Conservation (phyloP, 2,329 filamentous ascomycete genomes). For the Pestalotiopsis sp. region DNA sequence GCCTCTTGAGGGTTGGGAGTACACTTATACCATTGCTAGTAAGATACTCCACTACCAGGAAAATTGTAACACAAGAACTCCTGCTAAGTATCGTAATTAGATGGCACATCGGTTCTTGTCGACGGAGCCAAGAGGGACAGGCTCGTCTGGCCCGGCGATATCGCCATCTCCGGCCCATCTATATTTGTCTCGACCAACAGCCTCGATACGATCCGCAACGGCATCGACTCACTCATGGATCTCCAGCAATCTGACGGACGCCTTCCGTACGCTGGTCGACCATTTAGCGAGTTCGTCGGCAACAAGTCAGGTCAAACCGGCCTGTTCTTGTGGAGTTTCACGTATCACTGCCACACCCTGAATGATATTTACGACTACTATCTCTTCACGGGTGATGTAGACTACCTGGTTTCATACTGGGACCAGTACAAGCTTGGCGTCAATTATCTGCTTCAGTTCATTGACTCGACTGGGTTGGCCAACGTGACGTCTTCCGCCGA, state of each 20-base stretch:
- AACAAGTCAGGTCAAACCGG: not conserved
- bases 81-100: not conserved
- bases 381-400: slow-evolving; percentile 4
- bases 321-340: slow-evolving; percentile 8
- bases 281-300: not conserved
- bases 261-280: slow-evolving; percentile 3
- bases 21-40: slow-evolving; percentile 6
- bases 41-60: not conserved
- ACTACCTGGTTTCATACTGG: slow-evolving; percentile 6
- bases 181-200: slow-evolving; percentile 8
- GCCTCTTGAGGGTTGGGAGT: not conserved
- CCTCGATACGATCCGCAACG: slow-evolving; percentile 2
- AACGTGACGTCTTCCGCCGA: slow-evolving; percentile 7
- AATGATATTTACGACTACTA: slow-evolving; percentile 12
- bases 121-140: slow-evolving; percentile 11
- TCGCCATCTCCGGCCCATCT: slow-evolving; percentile 8
- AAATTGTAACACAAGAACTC: not conserved
- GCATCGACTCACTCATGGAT: slow-evolving; percentile 2
- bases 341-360: slow-evolving; percentile 9
- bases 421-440: slow-evolving; percentile 5
- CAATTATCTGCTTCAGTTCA: slow-evolving; percentile 4
- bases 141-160: slow-evolving; percentile 10
- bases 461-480: slow-evolving; percentile 10
- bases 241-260: slow-evolving; percentile 3
- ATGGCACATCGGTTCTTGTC: slow-evolving; percentile 9